Percentiles rank a stretch among this genome's conserved stretches.
These are phyloP conservation scores for Globisporangium uncinulatum DNA, from an alignment of 352 stramenopile genomes.

Conservation along the genomic window DNA sequence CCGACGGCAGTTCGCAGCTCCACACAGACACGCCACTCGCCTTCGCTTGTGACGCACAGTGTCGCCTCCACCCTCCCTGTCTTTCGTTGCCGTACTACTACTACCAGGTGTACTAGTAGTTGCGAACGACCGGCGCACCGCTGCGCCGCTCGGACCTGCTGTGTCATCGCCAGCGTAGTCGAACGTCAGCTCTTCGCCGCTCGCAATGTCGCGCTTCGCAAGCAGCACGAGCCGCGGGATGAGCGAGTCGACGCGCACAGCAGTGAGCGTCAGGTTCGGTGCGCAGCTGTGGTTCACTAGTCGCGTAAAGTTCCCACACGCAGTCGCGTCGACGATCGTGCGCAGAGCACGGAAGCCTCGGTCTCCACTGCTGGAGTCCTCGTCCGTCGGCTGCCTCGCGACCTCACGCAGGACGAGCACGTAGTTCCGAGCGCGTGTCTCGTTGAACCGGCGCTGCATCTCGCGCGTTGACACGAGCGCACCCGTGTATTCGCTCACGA, in stretches of 20 bases:
- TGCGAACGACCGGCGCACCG: neutral
- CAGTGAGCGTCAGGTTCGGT: conserved; percentile 39
- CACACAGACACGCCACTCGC: conserved; percentile 20
- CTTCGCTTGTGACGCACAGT: neutral
- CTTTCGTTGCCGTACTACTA: neutral
- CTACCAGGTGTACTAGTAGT: too few species aligned
- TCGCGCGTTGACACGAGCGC: conserved; percentile 45
- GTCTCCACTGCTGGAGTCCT: neutral
- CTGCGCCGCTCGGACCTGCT: neutral
- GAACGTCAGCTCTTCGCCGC: conserved; percentile 50
- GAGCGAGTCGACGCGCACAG: conserved; percentile 50
- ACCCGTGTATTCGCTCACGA: conserved; percentile 59
- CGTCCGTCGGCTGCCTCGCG: too few species aligned
- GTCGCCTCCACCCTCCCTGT: neutral
- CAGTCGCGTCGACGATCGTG: conserved; percentile 57
- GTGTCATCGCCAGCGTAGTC: conserved; percentile 34
- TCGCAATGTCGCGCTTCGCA: conserved; percentile 19
- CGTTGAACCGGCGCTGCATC: conserved; percentile 27
- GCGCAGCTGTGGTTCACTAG: conserved; percentile 71
- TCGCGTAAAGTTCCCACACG: conserved; percentile 48
- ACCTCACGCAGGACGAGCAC: conserved; percentile 47
- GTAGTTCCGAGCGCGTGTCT: conserved; percentile 28
- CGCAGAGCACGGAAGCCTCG: conserved; percentile 25
- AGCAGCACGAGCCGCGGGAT: conserved; percentile 59
- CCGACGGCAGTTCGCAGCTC: conserved; percentile 23